Evolutionary conservation across 805 yeast species (phyloP).

Genomic region (Trichomonascus vanleenenianus): DNA sequence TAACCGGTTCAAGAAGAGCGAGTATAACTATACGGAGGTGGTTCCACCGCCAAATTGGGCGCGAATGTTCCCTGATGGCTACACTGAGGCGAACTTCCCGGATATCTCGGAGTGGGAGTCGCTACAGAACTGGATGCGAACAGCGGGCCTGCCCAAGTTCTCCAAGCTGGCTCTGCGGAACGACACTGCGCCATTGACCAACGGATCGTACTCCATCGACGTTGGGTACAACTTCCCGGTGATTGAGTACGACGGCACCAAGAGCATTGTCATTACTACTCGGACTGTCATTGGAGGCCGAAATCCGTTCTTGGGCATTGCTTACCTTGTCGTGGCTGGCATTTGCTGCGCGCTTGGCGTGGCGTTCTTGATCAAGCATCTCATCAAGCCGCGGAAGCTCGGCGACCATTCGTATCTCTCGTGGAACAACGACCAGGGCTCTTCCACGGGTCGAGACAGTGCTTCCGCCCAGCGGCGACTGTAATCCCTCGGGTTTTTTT

Average conservation of each 20-base stretch:
- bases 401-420: conserved; percentile 71
- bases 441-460: conserved; percentile 3
- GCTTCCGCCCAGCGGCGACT: neutral
- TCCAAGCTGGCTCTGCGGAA: conserved; percentile 76
- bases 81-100: conserved; percentile 62
- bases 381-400: conserved; percentile 74
- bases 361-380: conserved; percentile 69
- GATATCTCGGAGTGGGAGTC: conserved; percentile 70
- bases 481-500: neutral
- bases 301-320: conserved; percentile 74
- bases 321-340: conserved; percentile 79
- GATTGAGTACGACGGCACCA: conserved; percentile 77
- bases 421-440: conserved; percentile 32
- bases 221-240: conserved; percentile 80
- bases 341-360: conserved; percentile 63
- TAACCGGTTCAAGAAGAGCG: conserved; percentile 62
- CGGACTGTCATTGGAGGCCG: conserved; percentile 82
- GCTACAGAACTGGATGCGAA: conserved; percentile 96
- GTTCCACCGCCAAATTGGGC: conserved; percentile 96
- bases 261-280: conserved; percentile 73
- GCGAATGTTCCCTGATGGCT: conserved; percentile 73
- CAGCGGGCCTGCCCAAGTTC: conserved; percentile 88
- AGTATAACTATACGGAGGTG: conserved; percentile 57
- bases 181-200: conserved; percentile 43
- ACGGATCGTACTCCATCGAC: conserved; percentile 64